These are phyloP conservation scores for Hypholoma fasciculare DNA, from an alignment of 768 basidiomycete species.

Conservation along the genomic window DNA sequence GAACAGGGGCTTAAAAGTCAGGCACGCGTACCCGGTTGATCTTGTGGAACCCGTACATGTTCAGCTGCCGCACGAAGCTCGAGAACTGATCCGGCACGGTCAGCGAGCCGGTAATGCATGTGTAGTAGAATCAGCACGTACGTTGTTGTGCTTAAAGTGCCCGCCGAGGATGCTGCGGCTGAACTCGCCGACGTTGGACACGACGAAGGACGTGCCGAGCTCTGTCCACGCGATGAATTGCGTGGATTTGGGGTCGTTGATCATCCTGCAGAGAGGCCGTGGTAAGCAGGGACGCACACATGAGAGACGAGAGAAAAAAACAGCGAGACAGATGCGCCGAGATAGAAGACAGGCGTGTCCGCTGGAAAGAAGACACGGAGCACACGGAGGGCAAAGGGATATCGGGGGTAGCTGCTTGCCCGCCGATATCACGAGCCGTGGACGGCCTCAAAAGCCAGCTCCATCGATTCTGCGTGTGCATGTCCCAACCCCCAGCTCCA, in stretches of 20 bases:
- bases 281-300: too few relatives aligned
- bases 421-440: too few relatives aligned
- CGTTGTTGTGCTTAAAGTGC: slow-evolving; percentile 91
- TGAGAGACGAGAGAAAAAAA: too few relatives aligned
- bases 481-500: too few relatives aligned
- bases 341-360: slow-evolving; percentile 8
- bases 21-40: slow-evolving; percentile 70
- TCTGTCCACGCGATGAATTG: slow-evolving; percentile 86
- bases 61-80: slow-evolving; percentile 91
- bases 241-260: slow-evolving; percentile 77
- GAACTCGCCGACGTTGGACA: slow-evolving; percentile 85
- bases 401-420: too few relatives aligned
- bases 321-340: background rate
- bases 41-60: slow-evolving; percentile 97
- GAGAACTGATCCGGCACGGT: slow-evolving; percentile 62
- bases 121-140: slow-evolving; percentile 32
- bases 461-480: too few relatives aligned
- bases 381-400: too few relatives aligned
- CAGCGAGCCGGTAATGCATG: slow-evolving; percentile 8
- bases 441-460: too few relatives aligned
- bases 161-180: slow-evolving; percentile 81
- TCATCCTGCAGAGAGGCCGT: slow-evolving; percentile 58
- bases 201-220: slow-evolving; percentile 80
- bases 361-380: slow-evolving; percentile 4
- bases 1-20: too few relatives aligned